Percentiles rank a stretch among this genome's conserved stretches.
Conservation (phyloP, 768 basidiomycete genomes). For the Chalciporus chontae region DNA sequence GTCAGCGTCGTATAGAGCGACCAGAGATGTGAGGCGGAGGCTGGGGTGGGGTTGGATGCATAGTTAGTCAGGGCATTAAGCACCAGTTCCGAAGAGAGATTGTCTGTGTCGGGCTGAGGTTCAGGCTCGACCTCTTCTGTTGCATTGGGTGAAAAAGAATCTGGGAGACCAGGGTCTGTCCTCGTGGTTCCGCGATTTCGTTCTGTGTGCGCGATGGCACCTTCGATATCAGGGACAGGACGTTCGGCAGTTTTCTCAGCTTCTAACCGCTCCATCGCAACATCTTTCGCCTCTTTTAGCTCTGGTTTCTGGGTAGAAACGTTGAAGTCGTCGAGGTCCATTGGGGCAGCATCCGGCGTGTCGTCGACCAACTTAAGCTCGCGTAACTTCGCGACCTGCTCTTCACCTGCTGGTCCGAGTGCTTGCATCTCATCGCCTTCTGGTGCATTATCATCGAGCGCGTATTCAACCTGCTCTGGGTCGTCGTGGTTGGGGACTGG, state of each 20-base stretch:
- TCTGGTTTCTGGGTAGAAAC: conserved; percentile 12
- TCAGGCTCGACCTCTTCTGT: conserved; percentile 22
- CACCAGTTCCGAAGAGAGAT: conserved; percentile 19
- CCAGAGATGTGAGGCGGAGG: conserved; percentile 74
- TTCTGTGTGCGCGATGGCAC: conserved; percentile 42
- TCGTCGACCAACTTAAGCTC: conserved; percentile 76
- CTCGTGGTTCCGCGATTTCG: conserved; percentile 6
- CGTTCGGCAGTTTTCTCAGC: conserved; percentile 27
- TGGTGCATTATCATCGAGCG: conserved; percentile 56
- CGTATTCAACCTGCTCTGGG: conserved; percentile 67
- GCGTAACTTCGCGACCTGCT: conserved; percentile 76
- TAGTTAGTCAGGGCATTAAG: conserved; percentile 19
- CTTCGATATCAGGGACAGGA: conserved; percentile 37
- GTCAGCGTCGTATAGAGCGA: conserved; percentile 87
- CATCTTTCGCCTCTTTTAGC: conserved; percentile 24
- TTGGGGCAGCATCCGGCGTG: conserved; percentile 35
- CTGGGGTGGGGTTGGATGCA: conserved; percentile 18
- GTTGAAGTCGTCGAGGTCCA: conserved; percentile 45
- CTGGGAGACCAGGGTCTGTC: conserved; percentile 12
- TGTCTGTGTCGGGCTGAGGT: conserved; percentile 9
- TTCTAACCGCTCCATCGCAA: conserved; percentile 26
- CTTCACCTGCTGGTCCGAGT: conserved; percentile 81
- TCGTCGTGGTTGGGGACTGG: conserved; percentile 36
- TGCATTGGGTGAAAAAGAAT: conserved; percentile 28
- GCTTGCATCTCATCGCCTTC: conserved; percentile 78